Evolutionary conservation across 257 asterid genomes (phyloP), one percentile per base, ranked within the genome.

Genomic region (Knoxia roxburghii): DNA sequence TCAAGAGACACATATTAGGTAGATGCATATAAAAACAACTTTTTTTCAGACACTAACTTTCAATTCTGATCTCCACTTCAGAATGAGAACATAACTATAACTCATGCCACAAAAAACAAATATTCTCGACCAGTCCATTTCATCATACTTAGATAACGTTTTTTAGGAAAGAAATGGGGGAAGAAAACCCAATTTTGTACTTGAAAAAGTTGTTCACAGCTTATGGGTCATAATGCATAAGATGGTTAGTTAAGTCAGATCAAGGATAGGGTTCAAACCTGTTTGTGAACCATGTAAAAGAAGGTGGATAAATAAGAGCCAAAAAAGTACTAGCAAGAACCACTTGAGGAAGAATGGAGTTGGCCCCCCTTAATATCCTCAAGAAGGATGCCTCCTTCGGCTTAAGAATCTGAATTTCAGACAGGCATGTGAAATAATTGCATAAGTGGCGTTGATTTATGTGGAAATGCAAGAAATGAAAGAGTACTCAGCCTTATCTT

Each of bases 271-370:
- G 10, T 63, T 58, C 72, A n/a, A 73, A 93, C 99, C 95, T 93
- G 89, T 70, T 88, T 1, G 99, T 90, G 76, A 93, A 93, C 99
- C 99, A 93, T 67, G 88, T 78, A 78, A 93, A 93, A 58, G 97
- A 93, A 68, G 99, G 95, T 20, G 97, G 99, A 80, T 88, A 87
- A 56, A 93, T 60, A 51, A 93, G 95, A 72, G 97, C 99, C 87
- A 93, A 84, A 68, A 83, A 65, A 52, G 96, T 88, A 76, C 97
- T 93, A 60, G 89, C 96, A 56, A 93, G 77, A 68, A 93, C 96
- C 69, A 88, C 97, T 72, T 90, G 97, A 71, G 99, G 99, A 41
- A 93, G 85, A 69, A 82, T 76, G 68, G 99, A 73, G 73, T 84
- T 90, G 55, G 99, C 89, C 71, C 89, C 88, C 80, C 71, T 85